phyloP scores from a whole-genome alignment of 2,329 filamentous ascomycete genomes.

The Shiraia bambusicola region DNA sequence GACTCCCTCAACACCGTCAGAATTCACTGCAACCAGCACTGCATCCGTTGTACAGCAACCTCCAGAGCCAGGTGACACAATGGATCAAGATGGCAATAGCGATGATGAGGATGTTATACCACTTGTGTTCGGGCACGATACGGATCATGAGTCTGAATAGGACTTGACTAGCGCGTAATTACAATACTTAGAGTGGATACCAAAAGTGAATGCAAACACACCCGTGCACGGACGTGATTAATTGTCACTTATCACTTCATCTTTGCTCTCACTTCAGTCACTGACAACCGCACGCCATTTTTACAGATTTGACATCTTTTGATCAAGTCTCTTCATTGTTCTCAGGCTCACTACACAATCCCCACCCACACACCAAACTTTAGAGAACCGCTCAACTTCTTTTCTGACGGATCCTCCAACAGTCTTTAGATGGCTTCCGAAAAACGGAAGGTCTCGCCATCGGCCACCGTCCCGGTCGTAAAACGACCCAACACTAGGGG shows the following conservation, averaged over 20 bases:
- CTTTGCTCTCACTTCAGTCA: neutral
- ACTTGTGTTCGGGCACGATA: constrained; percentile 39
- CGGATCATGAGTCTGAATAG: constrained; percentile 39
- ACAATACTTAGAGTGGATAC: neutral
- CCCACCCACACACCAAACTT: too few relatives aligned
- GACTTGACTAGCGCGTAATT: neutral
- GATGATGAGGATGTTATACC: constrained; percentile 37
- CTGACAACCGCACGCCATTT: neutral
- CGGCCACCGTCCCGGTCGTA: too few relatives aligned
- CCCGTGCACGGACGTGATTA: constrained; percentile 5
- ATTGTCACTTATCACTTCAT: too few relatives aligned
- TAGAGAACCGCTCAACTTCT: too few relatives aligned
- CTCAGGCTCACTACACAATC: too few relatives aligned
- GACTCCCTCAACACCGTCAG: constrained; percentile 12
- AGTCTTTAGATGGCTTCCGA: too few relatives aligned
- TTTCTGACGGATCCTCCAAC: too few relatives aligned
- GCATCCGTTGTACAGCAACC: constrained; percentile 18
- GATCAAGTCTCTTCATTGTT: too few relatives aligned
- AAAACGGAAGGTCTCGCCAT: too few relatives aligned
- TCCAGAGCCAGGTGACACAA: constrained; percentile 16
- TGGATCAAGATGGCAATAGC: constrained; percentile 18
- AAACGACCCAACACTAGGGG: too few relatives aligned
- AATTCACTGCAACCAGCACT: constrained; percentile 18
- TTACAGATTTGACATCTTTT: too few relatives aligned
- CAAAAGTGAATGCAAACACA: constrained; percentile 7